Conservation (phyloP, 2,329 filamentous ascomycete species). For the Trichothecium sympodiale region DNA sequence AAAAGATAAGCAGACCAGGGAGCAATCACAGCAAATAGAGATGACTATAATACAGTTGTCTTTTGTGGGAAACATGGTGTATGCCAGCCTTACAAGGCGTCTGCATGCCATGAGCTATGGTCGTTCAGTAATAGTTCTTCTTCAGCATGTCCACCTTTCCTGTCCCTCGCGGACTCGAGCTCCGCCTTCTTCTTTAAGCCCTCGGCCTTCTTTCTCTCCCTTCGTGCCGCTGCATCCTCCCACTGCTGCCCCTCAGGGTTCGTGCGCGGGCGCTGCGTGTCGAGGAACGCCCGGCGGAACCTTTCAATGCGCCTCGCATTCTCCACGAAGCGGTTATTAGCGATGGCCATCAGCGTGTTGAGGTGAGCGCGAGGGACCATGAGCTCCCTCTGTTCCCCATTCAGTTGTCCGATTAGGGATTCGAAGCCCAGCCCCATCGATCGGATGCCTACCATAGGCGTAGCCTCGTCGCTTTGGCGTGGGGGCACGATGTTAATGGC, state of each 20-base stretch:
- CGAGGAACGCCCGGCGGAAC: slow-evolving; percentile 43
- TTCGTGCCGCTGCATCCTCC: slow-evolving; percentile 42
- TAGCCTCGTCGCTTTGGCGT: slow-evolving; percentile 16
- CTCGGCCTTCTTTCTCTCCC: slow-evolving; percentile 45
- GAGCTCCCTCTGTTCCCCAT: slow-evolving; percentile 21
- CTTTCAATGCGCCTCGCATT: slow-evolving; percentile 57
- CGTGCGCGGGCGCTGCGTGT: slow-evolving; percentile 11
- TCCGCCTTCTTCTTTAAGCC: slow-evolving; percentile 42
- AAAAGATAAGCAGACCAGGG: no score
- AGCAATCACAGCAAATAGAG: no score
- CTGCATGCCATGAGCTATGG: no score
- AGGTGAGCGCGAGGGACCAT: slow-evolving; percentile 61
- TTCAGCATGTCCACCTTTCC: no score
- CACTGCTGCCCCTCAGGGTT: slow-evolving; percentile 31
- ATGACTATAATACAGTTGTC: no score
- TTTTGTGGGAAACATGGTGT: no score
- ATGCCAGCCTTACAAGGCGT: no score
- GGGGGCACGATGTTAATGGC: slow-evolving; percentile 51
- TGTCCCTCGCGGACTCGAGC: slow-evolving; percentile 4
- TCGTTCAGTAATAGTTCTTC: no score
- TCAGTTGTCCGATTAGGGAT: slow-evolving; percentile 56
- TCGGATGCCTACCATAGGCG: slow-evolving; percentile 73
- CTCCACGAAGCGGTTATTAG: slow-evolving; percentile 63
- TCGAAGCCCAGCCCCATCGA: slow-evolving; percentile 76
- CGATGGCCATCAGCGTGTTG: slow-evolving; percentile 52